phyloP scores from a whole-genome alignment of 495 filamentous ascomycete genomes.

The Lichenothelia convexa region DNA sequence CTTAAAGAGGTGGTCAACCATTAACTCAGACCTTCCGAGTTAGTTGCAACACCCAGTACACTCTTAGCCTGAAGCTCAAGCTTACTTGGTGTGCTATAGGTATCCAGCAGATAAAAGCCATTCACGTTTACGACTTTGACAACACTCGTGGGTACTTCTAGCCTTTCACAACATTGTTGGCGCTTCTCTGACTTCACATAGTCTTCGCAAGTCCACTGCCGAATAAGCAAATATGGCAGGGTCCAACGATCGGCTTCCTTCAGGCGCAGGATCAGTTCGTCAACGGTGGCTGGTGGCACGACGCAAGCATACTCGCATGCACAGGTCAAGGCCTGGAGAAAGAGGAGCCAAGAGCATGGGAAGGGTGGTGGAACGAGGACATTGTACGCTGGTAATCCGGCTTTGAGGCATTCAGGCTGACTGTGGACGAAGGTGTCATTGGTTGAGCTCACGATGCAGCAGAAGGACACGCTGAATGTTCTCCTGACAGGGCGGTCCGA shows the following conservation, averaged over 20 bases:
- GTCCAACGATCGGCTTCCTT: slow-evolving; percentile 53
- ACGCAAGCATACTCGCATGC: slow-evolving; percentile 63
- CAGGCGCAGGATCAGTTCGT: slow-evolving; percentile 56
- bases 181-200: slow-evolving; percentile 15
- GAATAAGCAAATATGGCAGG: slow-evolving; percentile 75
- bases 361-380: slow-evolving; percentile 94
- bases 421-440: slow-evolving; percentile 39
- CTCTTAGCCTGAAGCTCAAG: no score
- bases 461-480: slow-evolving; percentile 72
- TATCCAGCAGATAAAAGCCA: slow-evolving; percentile 47
- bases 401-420: slow-evolving; percentile 2
- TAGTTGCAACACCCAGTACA: no score
- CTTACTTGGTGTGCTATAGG: no score
- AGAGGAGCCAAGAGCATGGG: slow-evolving; percentile 72
- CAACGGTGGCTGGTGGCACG: slow-evolving; percentile 96
- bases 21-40: no score
- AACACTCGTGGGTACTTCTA: slow-evolving; percentile 55
- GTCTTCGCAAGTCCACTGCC: slow-evolving; percentile 84
- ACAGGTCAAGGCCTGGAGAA: slow-evolving; percentile 69
- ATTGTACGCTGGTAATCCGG: slow-evolving; percentile 32
- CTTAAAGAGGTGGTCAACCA: slow-evolving; percentile 70
- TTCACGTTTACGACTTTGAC: slow-evolving; percentile 98
- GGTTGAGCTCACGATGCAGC: slow-evolving; percentile 62
- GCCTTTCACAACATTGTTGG: not conserved
- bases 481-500: slow-evolving; percentile 81